Evolutionary conservation across 2,329 filamentous ascomycete species (phyloP).

Genomic region (Gaeumannomyces tritici): DNA sequence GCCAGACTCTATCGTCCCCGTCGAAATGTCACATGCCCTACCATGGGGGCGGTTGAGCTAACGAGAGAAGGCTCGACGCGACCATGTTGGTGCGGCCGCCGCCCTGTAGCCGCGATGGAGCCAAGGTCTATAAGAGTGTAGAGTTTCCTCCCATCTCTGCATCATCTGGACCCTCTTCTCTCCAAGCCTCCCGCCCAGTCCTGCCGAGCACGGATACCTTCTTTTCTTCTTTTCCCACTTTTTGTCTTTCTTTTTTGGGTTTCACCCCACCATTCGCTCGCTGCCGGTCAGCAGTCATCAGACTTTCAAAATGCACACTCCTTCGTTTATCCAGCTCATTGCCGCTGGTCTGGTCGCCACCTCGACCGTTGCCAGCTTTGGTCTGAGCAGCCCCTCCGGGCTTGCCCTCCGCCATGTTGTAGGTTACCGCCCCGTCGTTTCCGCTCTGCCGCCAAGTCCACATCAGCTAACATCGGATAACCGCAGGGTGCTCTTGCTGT

Average conservation of each 20-base stretch:
- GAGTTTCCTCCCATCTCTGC: background rate
- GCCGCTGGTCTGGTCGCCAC: conserved; percentile 19
- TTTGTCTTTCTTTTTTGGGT: conserved; percentile 8
- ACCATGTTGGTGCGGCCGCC: background rate
- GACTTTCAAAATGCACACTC: conserved; percentile 16
- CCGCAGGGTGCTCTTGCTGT: conserved; percentile 14
- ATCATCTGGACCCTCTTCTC: background rate
- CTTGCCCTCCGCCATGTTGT: conserved; percentile 12
- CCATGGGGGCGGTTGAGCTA: background rate
- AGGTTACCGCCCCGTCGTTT: background rate
- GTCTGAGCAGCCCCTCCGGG: conserved; percentile 11
- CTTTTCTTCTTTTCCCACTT: conserved; percentile 3
- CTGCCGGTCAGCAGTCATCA: conserved; percentile 19
- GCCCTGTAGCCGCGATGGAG: background rate
- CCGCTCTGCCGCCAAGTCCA: background rate
- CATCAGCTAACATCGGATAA: background rate
- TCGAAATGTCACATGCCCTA: background rate
- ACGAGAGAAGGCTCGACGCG: background rate
- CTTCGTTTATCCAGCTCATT: conserved; percentile 18
- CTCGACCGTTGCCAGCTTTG: conserved; percentile 18
- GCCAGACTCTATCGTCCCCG: background rate
- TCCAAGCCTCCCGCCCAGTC: background rate
- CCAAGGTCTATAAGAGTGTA: background rate
- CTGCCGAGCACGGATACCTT: background rate
- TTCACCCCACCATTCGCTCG: conserved; percentile 6